These are phyloP conservation scores for Fusarium dlaminii DNA, from an alignment of 2,329 filamentous ascomycete genomes.

Conservation along the genomic window DNA sequence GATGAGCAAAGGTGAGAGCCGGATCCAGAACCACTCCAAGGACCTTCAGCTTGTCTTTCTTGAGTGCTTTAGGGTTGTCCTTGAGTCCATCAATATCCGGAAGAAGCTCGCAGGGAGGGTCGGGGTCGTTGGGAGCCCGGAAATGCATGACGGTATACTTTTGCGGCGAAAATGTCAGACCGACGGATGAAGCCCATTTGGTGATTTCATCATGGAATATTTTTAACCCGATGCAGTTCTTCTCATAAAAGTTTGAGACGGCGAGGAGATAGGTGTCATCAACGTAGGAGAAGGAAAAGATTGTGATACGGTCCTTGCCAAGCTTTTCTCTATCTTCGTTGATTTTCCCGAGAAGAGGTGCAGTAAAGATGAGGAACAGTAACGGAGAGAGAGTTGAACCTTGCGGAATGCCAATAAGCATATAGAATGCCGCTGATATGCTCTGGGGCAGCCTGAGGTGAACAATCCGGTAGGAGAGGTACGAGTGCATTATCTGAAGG, in stretches of 20 bases:
- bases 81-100: not conserved
- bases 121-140: not conserved
- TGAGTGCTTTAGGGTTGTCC: not conserved
- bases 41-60: not conserved
- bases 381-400: slow-evolving; percentile 1
- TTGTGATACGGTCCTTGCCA: not conserved
- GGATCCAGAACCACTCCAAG: slow-evolving; percentile 2
- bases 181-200: not conserved
- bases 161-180: not conserved
- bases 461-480: not conserved
- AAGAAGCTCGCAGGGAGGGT: not conserved
- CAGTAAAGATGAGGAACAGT: slow-evolving; percentile 15
- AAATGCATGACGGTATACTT: slow-evolving; percentile 19
- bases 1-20: not conserved
- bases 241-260: not conserved
- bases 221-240: not conserved
- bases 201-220: not conserved
- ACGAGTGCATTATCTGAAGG: not conserved
- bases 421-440: not conserved
- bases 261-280: slow-evolving; percentile 9
- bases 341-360: not conserved
- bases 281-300: not conserved
- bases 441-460: not conserved
- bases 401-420: slow-evolving; percentile 19
- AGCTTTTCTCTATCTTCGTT: not conserved